A percentile compares a stretch with the other conserved stretches of the same genome.
These are phyloP conservation scores for Metschnikowia henanensis DNA, from an alignment of 805 yeast genomes.

Conservation along the genomic window DNA sequence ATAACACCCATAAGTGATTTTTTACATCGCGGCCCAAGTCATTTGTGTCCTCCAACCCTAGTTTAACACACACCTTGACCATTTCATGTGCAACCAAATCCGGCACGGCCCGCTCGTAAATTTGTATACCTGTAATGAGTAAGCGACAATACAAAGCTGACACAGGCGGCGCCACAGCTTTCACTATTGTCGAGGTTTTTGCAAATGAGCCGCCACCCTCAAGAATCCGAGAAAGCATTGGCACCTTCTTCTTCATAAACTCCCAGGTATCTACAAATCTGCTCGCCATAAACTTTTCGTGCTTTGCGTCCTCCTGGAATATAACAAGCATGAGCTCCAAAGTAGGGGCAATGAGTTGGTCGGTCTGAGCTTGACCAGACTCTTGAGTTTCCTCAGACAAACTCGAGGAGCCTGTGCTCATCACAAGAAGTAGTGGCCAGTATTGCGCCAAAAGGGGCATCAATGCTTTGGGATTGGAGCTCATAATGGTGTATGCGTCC, in stretches of 20 bases:
- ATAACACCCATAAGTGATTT: constrained; percentile 32
- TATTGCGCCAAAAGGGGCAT: constrained; percentile 34
- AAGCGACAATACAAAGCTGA: constrained; percentile 24
- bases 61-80: constrained; percentile 26
- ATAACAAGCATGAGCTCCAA: constrained; percentile 29
- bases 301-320: constrained; percentile 31
- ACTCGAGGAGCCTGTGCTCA: constrained; percentile 21
- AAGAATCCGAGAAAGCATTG: not conserved
- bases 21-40: constrained; percentile 24
- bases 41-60: constrained; percentile 26
- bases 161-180: not conserved
- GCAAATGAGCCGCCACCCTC: not conserved
- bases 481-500: constrained; percentile 31
- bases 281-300: constrained; percentile 47
- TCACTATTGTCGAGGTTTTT: not conserved
- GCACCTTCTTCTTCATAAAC: constrained; percentile 12
- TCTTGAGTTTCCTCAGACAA: constrained; percentile 13
- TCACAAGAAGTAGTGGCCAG: constrained; percentile 32
- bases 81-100: constrained; percentile 39
- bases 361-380: not conserved
- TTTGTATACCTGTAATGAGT: constrained; percentile 35
- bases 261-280: constrained; percentile 51
- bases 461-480: constrained; percentile 30
- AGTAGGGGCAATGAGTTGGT: constrained; percentile 26
- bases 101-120: constrained; percentile 42